These are phyloP conservation scores for Exsudoporus frostii DNA, from an alignment of 768 basidiomycete species.

Conservation along the genomic window DNA sequence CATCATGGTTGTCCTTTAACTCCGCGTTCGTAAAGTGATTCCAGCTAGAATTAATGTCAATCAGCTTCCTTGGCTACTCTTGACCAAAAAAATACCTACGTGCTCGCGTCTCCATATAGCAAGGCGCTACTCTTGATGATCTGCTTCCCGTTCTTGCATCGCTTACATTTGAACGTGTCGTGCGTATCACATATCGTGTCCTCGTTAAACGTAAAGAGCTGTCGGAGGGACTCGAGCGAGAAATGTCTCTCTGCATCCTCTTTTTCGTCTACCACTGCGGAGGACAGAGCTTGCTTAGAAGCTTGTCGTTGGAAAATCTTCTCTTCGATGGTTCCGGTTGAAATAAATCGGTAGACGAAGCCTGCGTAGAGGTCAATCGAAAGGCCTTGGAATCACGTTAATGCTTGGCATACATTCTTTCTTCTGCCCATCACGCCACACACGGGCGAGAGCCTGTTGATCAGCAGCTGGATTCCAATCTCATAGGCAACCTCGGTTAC, in stretches of 20 bases:
- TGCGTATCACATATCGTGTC: conserved; percentile 89
- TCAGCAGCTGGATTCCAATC: conserved; percentile 99
- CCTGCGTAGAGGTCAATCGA: conserved; percentile 42
- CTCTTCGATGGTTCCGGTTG: conserved; percentile 96
- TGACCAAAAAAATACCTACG: conserved; percentile 54
- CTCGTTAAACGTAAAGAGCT: conserved; percentile 90
- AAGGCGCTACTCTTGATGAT: conserved; percentile 77
- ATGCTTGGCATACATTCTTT: conserved; percentile 78
- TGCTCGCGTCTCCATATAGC: conserved; percentile 95
- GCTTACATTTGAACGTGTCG: conserved; percentile 96
- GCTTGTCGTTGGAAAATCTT: conserved; percentile 99
- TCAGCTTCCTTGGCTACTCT: conserved; percentile 1
- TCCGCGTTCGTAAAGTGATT: conserved; percentile 94
- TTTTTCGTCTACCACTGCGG: conserved; percentile 97
- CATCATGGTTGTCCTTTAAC: conserved; percentile 90
- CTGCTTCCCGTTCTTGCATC: conserved; percentile 86
- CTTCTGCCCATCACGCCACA: conserved; percentile 99
- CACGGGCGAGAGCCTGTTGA: conserved; percentile 96
- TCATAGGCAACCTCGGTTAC: conserved; percentile 26
- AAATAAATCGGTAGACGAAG: conserved; percentile 98
- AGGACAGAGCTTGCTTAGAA: conserved; percentile 93
- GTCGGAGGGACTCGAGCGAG: conserved; percentile 80
- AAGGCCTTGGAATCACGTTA: background rate
- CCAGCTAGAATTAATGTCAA: conserved; percentile 57
- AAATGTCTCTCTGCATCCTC: conserved; percentile 96